Evolutionary conservation across 2,329 filamentous ascomycete genomes (phyloP), one percentile per base, ranked within the genome.

Genomic region (Scedosporium apiospermum): DNA sequence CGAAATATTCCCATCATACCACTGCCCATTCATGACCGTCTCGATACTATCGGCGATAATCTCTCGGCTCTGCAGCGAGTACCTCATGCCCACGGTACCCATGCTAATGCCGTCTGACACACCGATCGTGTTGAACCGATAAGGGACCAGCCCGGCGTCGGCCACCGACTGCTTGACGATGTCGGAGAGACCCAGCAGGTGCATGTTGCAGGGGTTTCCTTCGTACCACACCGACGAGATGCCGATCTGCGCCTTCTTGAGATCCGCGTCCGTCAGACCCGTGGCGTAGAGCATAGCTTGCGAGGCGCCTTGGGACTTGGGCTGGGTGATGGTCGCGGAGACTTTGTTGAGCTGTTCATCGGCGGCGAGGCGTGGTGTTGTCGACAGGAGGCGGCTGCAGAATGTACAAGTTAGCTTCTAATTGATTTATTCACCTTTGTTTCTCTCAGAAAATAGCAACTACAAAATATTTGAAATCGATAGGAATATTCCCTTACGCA

Each of bases 201-300:
- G 95, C 93, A 97, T 99, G 79, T 99, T 99, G 82, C 95, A 99
- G 27, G 95, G 95, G 78, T 99, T 99, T 63, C 95, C 95, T 69
- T 91, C 89, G 78, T 93, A 97, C 95, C 95, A 99, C 65, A 98
- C 93, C 5, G 93, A 97, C 51, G 93, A 96, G 73, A 99, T 98
- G 68, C 95, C 95, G 69, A 99, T 88, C 80, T 99, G 96, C 27
- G 95, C 89, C 81, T 98, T 99, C 80, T 89, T 88, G 88, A 98
- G 90, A 76, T 96, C 93, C 63, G 83, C 82, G 72, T 96, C 90
- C 51, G 79, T 85, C 70, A 99, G 80, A 62, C 96, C 96, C 1
- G 93, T 97, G 68, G 91, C 95, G 80, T 96, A 99, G 63, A 99
- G 83, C 96, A 99, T 99, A 67, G 96, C 95, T 80, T 99, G 95